Conservation (phyloP, 2,329 filamentous ascomycete species). For the Aspergillus thermomutatus region DNA sequence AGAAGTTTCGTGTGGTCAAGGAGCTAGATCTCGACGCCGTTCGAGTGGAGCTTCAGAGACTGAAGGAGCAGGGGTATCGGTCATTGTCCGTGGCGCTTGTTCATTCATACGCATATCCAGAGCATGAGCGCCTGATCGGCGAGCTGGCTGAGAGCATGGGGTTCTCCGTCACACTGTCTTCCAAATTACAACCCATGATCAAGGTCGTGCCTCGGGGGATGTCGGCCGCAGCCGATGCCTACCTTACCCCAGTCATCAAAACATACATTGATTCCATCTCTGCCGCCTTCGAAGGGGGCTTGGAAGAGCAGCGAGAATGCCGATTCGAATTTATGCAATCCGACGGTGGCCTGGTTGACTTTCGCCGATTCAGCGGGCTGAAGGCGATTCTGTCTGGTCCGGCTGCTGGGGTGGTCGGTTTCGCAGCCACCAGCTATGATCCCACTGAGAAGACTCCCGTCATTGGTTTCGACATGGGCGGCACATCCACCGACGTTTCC, state of each 20-base stretch:
- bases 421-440: constrained; percentile 88
- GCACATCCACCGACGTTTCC: constrained; percentile 84
- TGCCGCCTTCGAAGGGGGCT: constrained; percentile 72
- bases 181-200: constrained; percentile 81
- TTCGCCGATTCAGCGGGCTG: constrained; percentile 70
- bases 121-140: constrained; percentile 78
- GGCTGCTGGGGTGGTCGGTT: constrained; percentile 90
- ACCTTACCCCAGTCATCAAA: constrained; percentile 74
- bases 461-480: constrained; percentile 95
- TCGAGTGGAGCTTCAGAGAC: constrained; percentile 59
- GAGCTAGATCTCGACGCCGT: constrained; percentile 54
- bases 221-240: constrained; percentile 75
- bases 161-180: constrained; percentile 73
- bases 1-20: constrained; percentile 67
- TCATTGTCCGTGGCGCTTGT: constrained; percentile 85
- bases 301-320: constrained; percentile 68
- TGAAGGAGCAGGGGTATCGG: constrained; percentile 67
- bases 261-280: constrained; percentile 61
- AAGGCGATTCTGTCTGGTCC: constrained; percentile 87
- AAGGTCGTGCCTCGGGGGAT: constrained; percentile 76
- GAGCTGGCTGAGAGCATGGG: constrained; percentile 74
- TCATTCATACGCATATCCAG: constrained; percentile 85
- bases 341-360: constrained; percentile 65
- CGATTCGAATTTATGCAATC: constrained; percentile 97
- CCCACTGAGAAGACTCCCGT: constrained; percentile 76